Evolutionary conservation across 1,139 yeast species (phyloP).

Genomic region (Protomyces inundatus): DNA sequence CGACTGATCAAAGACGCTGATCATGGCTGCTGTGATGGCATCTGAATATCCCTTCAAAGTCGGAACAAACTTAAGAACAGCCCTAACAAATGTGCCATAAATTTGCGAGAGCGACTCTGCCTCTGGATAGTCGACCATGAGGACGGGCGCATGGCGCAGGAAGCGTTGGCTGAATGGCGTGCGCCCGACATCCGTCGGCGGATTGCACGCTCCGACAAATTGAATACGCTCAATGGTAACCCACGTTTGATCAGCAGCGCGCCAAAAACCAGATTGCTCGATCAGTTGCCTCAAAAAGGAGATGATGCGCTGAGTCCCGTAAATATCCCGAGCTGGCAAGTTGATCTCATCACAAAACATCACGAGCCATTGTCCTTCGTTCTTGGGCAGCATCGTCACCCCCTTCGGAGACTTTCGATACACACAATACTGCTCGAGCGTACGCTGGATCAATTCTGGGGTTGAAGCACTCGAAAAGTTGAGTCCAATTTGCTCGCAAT

Average conservation of each 20-base stretch:
- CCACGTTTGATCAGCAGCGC: slow-evolving; percentile 57
- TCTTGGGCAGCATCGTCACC: slow-evolving; percentile 52
- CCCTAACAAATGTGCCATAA: slow-evolving; percentile 54
- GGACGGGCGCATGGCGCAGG: slow-evolving; percentile 58
- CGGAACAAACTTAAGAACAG: slow-evolving; percentile 62
- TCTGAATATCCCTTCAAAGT: slow-evolving; percentile 52
- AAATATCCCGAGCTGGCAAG: slow-evolving; percentile 67
- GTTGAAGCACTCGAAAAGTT: slow-evolving; percentile 82
- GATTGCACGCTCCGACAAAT: slow-evolving; percentile 92
- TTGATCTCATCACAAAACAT: slow-evolving; percentile 91
- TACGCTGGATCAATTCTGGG: slow-evolving; percentile 55
- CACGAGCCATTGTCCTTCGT: slow-evolving; percentile 67
- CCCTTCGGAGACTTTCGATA: slow-evolving; percentile 55
- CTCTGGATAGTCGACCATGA: slow-evolving; percentile 80
- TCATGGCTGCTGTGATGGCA: slow-evolving; percentile 60
- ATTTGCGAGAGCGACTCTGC: slow-evolving; percentile 59
- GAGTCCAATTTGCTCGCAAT: slow-evolving; percentile 58
- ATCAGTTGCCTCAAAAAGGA: slow-evolving; percentile 69
- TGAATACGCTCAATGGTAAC: slow-evolving; percentile 60
- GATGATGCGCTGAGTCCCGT: slow-evolving; percentile 72
- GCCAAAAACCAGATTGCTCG: slow-evolving; percentile 77
- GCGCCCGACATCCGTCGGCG: slow-evolving; percentile 79
- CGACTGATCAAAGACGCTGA: slow-evolving; percentile 54
- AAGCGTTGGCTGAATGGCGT: slow-evolving; percentile 56
- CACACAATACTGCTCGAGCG: slow-evolving; percentile 68